phyloP scores from a whole-genome alignment of 495 filamentous ascomycete genomes.

The Sphaerosporella brunnea region DNA sequence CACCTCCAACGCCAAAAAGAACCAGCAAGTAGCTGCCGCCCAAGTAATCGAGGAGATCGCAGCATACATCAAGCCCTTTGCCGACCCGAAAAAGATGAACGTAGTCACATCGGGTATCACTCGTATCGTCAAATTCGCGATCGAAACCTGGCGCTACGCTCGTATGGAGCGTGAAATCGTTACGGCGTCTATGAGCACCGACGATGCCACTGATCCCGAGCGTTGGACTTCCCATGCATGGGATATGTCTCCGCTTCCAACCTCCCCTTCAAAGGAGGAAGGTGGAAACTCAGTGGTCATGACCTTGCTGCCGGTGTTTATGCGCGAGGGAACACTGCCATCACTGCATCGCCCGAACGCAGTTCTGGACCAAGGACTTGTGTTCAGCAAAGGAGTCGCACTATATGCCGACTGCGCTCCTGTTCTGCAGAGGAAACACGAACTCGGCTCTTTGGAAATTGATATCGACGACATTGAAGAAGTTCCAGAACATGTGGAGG shows the following conservation, averaged over 20 bases:
- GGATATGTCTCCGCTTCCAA: slow-evolving; percentile 11
- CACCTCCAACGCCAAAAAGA: slow-evolving; percentile 42
- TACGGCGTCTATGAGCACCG: slow-evolving; percentile 35
- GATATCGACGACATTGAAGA: neutral
- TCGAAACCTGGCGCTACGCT: slow-evolving; percentile 47
- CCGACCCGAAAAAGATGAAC: slow-evolving; percentile 38
- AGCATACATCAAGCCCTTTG: slow-evolving; percentile 40
- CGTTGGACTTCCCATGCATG: slow-evolving; percentile 34
- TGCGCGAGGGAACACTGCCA: slow-evolving; percentile 31
- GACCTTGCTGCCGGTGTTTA: slow-evolving; percentile 38
- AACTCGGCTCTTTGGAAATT: slow-evolving; percentile 26
- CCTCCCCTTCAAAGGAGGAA: slow-evolving; percentile 10
- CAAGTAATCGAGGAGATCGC: slow-evolving; percentile 46
- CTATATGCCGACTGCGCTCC: slow-evolving; percentile 40
- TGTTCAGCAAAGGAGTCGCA: slow-evolving; percentile 36
- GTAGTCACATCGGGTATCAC: slow-evolving; percentile 35
- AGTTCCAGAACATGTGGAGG: neutral
- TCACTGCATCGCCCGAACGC: slow-evolving; percentile 25
- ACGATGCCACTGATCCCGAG: slow-evolving; percentile 30
- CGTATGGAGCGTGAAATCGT: slow-evolving; percentile 46
- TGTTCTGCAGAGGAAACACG: slow-evolving; percentile 34
- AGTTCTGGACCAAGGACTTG: slow-evolving; percentile 37
- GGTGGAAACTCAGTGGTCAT: slow-evolving; percentile 31
- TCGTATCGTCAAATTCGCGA: slow-evolving; percentile 44
- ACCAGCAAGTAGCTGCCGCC: slow-evolving; percentile 41